These are phyloP conservation scores for Populus ilicifolia DNA, from an alignment of 345 rosid species.

Conservation along the genomic window DNA sequence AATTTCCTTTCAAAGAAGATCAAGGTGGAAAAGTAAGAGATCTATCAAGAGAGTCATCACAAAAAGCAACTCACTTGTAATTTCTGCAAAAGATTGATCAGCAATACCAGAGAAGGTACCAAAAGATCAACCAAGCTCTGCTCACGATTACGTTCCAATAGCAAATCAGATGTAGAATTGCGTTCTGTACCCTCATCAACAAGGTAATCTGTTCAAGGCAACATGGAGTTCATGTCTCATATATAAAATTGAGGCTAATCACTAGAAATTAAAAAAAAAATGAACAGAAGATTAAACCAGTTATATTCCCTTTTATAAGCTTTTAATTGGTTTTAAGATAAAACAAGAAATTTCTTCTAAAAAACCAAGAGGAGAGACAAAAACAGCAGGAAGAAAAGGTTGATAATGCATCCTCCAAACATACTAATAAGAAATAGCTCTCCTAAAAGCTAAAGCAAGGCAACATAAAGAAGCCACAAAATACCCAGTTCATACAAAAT, in stretches of 20 bases:
- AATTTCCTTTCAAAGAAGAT: neutral
- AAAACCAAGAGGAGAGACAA: neutral
- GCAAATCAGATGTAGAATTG: constrained; percentile 92
- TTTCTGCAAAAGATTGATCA: constrained; percentile 70
- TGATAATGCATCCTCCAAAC: neutral
- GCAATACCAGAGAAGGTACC: constrained; percentile 72
- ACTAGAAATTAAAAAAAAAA: neutral
- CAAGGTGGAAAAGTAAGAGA: neutral
- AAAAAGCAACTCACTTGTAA: constrained; percentile 56
- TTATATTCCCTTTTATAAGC: neutral
- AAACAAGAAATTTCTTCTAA: too few relatives aligned
- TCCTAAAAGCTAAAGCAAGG: neutral
- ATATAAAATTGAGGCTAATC: neutral
- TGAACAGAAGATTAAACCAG: neutral
- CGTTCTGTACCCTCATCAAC: constrained; percentile 94
- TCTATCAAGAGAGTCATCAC: neutral
- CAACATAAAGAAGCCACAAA: too few relatives aligned
- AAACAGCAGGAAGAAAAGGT: neutral
- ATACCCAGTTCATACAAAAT: neutral
- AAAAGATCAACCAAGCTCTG: constrained; percentile 85
- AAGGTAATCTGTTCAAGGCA: constrained; percentile 72
- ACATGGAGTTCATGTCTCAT: neutral
- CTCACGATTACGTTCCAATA: constrained; percentile 92
- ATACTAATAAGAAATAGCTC: neutral
- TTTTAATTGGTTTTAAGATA: neutral